phyloP scores from a whole-genome alignment of 225 moss, liverwort and hornwort genomes.

The Takakia lepidozioides region DNA sequence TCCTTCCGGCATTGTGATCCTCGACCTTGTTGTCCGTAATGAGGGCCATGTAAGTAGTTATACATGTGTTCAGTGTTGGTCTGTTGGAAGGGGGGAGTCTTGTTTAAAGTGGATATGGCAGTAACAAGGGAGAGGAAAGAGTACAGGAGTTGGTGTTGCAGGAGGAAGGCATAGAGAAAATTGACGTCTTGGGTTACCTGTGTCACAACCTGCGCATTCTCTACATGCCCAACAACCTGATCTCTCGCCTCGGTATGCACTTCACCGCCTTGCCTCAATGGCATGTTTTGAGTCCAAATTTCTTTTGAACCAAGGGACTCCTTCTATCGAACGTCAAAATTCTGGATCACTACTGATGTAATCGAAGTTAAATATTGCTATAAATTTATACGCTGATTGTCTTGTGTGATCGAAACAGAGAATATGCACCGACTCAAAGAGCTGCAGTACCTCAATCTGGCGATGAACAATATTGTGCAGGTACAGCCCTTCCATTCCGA shows the following conservation, averaged over 20 bases:
- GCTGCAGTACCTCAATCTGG: conserved; percentile 75
- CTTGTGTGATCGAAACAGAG: conserved; percentile 28
- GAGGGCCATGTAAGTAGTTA: too few species aligned
- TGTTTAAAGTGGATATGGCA: background rate
- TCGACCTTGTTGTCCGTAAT: too few species aligned
- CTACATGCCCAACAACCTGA: conserved; percentile 95
- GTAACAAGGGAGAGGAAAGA: background rate
- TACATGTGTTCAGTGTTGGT: too few species aligned
- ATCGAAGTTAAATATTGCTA: background rate
- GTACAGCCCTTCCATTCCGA: too few species aligned
- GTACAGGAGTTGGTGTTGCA: conserved; percentile 79
- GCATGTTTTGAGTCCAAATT: too few species aligned
- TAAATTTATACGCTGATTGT: background rate
- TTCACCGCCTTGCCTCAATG: too few species aligned
- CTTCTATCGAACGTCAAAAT: too few species aligned
- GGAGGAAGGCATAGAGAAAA: conserved; percentile 82
- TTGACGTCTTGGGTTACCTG: conserved; percentile 55
- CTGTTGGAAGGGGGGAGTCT: background rate
- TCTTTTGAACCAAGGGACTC: too few species aligned
- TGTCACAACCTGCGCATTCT: conserved; percentile 80
- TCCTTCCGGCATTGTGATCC: too few species aligned
- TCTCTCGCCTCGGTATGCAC: conserved; percentile 50
- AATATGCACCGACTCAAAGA: conserved; percentile 72
- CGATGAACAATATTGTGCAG: conserved; percentile 78
- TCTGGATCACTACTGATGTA: too few species aligned